These are phyloP conservation scores for Dujonia santamariae DNA, from an alignment of 1,139 yeast genomes.

Conservation along the genomic window DNA sequence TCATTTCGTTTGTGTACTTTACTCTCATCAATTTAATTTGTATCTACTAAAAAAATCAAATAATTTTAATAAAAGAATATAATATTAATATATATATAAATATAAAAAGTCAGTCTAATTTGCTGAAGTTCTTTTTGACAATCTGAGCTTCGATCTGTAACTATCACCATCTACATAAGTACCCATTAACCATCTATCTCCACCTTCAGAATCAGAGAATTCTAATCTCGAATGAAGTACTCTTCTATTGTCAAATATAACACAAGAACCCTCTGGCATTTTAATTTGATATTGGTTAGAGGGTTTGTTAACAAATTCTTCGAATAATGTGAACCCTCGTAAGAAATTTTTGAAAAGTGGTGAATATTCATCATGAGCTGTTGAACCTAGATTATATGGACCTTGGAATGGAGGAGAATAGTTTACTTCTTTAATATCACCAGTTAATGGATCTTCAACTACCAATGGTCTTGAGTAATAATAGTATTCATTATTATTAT, in stretches of 20 bases:
- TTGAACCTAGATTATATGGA: constrained; percentile 60
- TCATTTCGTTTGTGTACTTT: neutral
- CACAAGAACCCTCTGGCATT: constrained; percentile 62
- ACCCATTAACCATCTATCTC: constrained; percentile 72
- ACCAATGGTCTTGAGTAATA: constrained; percentile 64
- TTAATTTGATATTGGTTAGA: constrained; percentile 55
- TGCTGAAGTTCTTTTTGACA: constrained; percentile 8
- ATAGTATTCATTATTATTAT: constrained; percentile 62
- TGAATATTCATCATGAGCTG: constrained; percentile 27
- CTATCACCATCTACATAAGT: constrained; percentile 75
- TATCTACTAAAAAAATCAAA: neutral
- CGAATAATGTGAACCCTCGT: constrained; percentile 61
- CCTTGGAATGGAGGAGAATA: constrained; percentile 89
- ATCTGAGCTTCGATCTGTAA: constrained; percentile 59
- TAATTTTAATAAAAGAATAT: neutral
- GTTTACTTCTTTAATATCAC: constrained; percentile 54
- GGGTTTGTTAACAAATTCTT: constrained; percentile 53
- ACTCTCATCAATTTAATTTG: neutral
- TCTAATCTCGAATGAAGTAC: constrained; percentile 66
- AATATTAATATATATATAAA: neutral
- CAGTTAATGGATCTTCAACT: constrained; percentile 46
- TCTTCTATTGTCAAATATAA: constrained; percentile 71
- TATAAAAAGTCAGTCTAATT: neutral
- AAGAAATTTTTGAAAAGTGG: constrained; percentile 49
- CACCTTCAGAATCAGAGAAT: constrained; percentile 53